Percentiles rank a stretch among this genome's conserved stretches.
Evolutionary conservation across 2,329 filamentous ascomycete genomes (phyloP).

Genomic region (Apiospora sp.): DNA sequence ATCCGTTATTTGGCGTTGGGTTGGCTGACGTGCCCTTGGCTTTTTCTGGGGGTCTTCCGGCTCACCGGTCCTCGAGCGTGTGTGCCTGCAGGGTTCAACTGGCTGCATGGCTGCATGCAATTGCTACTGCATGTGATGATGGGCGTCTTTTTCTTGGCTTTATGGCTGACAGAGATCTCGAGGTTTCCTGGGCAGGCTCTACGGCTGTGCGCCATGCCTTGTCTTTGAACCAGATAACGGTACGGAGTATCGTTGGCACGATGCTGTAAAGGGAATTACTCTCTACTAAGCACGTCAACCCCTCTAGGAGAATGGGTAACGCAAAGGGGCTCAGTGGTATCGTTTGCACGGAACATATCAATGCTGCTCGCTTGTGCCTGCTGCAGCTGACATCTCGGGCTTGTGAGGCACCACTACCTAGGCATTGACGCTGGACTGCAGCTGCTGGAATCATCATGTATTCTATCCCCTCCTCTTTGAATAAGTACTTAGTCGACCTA

Average conservation of each 20-base stretch:
- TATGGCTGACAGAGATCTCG: background rate
- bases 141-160: background rate
- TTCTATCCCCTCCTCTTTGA: background rate
- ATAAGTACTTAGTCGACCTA: background rate
- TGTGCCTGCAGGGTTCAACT: background rate
- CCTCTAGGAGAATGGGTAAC: background rate
- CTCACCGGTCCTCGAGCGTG: constrained; percentile 8
- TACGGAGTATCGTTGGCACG: no score
- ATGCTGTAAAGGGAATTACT: background rate
- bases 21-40: background rate
- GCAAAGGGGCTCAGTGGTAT: background rate
- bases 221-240: background rate
- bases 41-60: background rate
- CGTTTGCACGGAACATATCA: background rate
- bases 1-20: background rate
- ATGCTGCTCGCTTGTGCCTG: background rate
- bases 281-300: background rate
- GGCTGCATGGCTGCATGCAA: background rate
- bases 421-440: no score
- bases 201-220: background rate
- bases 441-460: background rate
- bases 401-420: no score
- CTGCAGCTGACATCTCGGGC: background rate
- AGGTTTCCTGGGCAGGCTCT: background rate
- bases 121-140: background rate